Percentiles rank a stretch among this genome's conserved stretches.
These are phyloP conservation scores for Diophrys appendiculata DNA, from an alignment of 73 alveolate species.

Conservation along the genomic window DNA sequence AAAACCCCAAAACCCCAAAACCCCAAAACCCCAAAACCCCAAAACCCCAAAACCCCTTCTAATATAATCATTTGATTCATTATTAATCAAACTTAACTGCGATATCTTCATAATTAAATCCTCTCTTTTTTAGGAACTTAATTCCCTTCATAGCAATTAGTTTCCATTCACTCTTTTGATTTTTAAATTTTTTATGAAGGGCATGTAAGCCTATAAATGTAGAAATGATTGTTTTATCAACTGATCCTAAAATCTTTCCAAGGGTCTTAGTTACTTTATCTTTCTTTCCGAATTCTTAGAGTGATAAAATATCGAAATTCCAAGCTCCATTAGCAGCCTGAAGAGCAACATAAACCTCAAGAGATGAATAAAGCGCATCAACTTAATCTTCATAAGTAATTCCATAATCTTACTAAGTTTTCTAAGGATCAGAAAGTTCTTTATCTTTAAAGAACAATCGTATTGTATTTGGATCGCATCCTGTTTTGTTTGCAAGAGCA, in stretches of 20 bases:
- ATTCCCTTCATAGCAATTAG: constrained; percentile 46
- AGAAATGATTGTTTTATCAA: constrained; percentile 1
- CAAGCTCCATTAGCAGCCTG: constrained; percentile 16
- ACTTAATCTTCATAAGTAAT: neutral
- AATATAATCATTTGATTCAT: too few species aligned
- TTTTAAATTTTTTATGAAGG: constrained; percentile 8
- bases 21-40: constrained; percentile 31
- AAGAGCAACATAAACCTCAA: constrained; percentile 3
- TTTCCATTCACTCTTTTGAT: constrained; percentile 45
- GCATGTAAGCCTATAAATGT: constrained; percentile 14
- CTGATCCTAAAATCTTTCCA: constrained; percentile 4
- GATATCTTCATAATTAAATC: constrained; percentile 10
- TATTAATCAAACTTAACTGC: neutral
- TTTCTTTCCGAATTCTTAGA: constrained; percentile 2
- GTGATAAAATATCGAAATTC: neutral
- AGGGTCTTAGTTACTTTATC: neutral
- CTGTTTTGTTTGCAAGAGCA: constrained; percentile 6
- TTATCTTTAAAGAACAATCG: constrained; percentile 8
- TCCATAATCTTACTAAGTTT: neutral
- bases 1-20: too few species aligned
- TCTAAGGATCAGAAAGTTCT: neutral
- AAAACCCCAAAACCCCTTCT: constrained; percentile 16
- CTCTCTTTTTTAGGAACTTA: constrained; percentile 6
- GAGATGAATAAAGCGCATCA: constrained; percentile 2
- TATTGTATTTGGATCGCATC: neutral